Percentiles rank a stretch among this genome's conserved stretches.
Evolutionary conservation across 352 stramenopile species (phyloP).

Genomic region (Phytophthora brassicae): DNA sequence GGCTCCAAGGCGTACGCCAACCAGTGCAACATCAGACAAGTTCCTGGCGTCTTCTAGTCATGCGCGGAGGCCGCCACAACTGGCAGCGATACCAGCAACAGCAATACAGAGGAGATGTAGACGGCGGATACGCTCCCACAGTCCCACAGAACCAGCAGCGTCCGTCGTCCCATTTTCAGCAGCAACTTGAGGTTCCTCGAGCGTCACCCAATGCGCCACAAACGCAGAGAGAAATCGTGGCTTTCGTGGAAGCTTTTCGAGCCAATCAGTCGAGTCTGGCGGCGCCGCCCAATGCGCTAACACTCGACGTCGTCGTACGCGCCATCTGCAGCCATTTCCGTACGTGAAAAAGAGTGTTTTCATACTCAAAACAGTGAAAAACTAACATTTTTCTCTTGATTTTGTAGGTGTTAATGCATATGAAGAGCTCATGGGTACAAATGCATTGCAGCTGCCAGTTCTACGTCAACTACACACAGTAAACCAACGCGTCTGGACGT

Average conservation of each 20-base stretch:
- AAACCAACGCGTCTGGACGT: constrained; percentile 80
- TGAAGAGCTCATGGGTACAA: constrained; percentile 53
- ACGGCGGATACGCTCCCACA: background rate
- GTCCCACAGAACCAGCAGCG: constrained; percentile 8
- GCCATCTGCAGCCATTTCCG: constrained; percentile 70
- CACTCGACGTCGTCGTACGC: constrained; percentile 42
- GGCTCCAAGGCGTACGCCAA: constrained; percentile 9
- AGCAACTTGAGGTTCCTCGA: background rate
- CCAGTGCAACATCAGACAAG: constrained; percentile 9
- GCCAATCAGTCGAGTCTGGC: constrained; percentile 47
- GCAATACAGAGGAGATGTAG: constrained; percentile 9
- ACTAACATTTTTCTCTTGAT: constrained; percentile 1
- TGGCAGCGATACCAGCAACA: constrained; percentile 44
- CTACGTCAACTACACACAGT: constrained; percentile 62
- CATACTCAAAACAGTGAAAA: too few relatives aligned
- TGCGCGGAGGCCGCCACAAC: constrained; percentile 18
- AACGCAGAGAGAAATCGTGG: constrained; percentile 48
- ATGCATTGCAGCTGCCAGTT: constrained; percentile 44
- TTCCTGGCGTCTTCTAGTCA: background rate
- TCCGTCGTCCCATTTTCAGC: constrained; percentile 3
- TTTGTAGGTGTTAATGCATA: constrained; percentile 44
- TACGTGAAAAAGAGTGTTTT: constrained; percentile 23
- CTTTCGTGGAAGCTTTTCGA: constrained; percentile 63
- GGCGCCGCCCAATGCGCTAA: constrained; percentile 60
- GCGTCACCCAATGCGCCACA: constrained; percentile 11